Evolutionary conservation across 257 asterid species (phyloP), one percentile per base, ranked within the genome.

Genomic region (Salvia splendens): DNA sequence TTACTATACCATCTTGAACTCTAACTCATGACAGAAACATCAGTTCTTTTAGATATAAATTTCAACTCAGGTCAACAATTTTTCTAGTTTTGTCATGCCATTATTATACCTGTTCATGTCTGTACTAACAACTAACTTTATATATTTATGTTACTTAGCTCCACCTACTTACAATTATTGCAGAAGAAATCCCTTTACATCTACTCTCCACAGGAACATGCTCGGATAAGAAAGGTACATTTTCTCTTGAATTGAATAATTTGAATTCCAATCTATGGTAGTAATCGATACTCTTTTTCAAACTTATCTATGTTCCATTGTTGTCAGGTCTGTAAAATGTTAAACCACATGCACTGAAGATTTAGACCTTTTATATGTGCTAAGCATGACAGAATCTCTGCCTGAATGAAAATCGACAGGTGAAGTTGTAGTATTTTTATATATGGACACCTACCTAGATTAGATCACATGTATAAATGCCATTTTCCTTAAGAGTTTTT

Each of bases 381-480:
- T 20, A 12, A 5, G 65, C 20, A 33, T 20, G 61, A 8, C 14
- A 6, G 40, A 48, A 42, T 41, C 52, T 17, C 20, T 38, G 75
- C 45, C 17, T 10, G 16, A 15, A 32, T 38, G 69, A 65, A 41
- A 65, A 65, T 62, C 49, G 73, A 68, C 75, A 2, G 30, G 64
- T 64, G 71, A 64, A 71, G 54, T 52, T 68, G 20, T 46, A 68
- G 65, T n/a, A 43, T 48, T 43, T 58, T 76, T 46, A 40, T 60
- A 16, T 65, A 45, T 35, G 77, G 79, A 67, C 83, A 80, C 77
- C 83, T 78, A 74, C 53, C 67, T 55, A 59, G 56, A 1, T 10
- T 55, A 59, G 56, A 1, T 10, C 66, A 58, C 36, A 59, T 53
- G 65, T 11, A 51, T 35, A 24, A 9, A 45, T 71, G 71, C 63